Conservation (phyloP, 495 filamentous ascomycete genomes). For the Hypoxylon cercidicola region DNA sequence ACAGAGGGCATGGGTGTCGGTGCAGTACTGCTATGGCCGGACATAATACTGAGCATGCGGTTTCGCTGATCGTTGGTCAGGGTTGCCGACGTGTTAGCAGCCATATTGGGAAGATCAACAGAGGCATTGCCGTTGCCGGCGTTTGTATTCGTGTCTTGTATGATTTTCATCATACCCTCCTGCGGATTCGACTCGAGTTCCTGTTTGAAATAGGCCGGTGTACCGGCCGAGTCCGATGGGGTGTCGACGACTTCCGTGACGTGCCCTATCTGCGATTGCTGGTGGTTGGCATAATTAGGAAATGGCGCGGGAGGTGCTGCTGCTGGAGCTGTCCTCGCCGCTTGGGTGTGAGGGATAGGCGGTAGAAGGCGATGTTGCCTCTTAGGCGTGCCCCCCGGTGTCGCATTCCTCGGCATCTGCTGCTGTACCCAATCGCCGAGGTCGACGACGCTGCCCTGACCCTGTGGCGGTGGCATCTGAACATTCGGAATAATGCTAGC, state of each 20-base stretch:
- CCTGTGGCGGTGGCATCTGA: slow-evolving; percentile 55
- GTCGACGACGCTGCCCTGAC: slow-evolving; percentile 75
- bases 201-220: slow-evolving; percentile 56
- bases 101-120: slow-evolving; percentile 78
- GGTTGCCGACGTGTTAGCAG: slow-evolving; percentile 74
- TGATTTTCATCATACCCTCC: slow-evolving; percentile 87
- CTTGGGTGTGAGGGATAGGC: slow-evolving; percentile 52
- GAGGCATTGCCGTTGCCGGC: slow-evolving; percentile 59
- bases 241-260: slow-evolving; percentile 62
- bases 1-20: slow-evolving; percentile 39
- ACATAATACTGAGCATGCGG: slow-evolving; percentile 83
- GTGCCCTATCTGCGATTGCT: slow-evolving; percentile 51
- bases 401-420: slow-evolving; percentile 51
- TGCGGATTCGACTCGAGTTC: slow-evolving; percentile 64
- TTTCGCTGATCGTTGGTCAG: slow-evolving; percentile 81
- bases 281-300: slow-evolving; percentile 43
- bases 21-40: slow-evolving; percentile 46
- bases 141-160: slow-evolving; percentile 80
- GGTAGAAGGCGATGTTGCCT: slow-evolving; percentile 59
- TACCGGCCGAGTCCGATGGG: slow-evolving; percentile 49
- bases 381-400: slow-evolving; percentile 55
- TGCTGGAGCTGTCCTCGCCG: slow-evolving; percentile 37
- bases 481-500: slow-evolving; percentile 72
- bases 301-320: slow-evolving; percentile 42
- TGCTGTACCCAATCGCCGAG: slow-evolving; percentile 71